A percentile compares a stretch with the other conserved stretches of the same genome.
Evolutionary conservation across 2,329 filamentous ascomycete genomes (phyloP).

Genomic region (Dothiorella sarmentorum): DNA sequence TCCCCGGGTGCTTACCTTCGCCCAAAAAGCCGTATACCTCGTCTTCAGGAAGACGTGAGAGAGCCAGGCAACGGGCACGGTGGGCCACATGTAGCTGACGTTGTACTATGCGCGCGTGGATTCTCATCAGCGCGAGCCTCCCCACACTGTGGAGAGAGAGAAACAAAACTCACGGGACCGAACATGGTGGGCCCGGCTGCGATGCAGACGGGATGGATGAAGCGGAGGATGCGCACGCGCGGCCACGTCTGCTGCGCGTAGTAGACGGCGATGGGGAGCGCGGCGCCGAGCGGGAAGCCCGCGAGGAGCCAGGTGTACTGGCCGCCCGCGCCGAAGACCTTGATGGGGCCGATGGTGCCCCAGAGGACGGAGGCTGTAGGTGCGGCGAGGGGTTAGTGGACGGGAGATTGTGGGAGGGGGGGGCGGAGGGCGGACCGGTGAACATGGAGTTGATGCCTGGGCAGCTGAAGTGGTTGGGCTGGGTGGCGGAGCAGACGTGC

Average conservation of each 20-base stretch:
- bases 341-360: conserved; percentile 68
- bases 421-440: conserved; percentile 38
- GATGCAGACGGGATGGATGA: conserved; percentile 18
- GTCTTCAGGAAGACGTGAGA: conserved; percentile 57
- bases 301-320: conserved; percentile 66
- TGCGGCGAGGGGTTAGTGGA: background rate
- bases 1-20: conserved; percentile 46
- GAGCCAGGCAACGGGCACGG: conserved; percentile 41
- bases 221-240: conserved; percentile 53
- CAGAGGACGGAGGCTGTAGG: conserved; percentile 54
- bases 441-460: conserved; percentile 62
- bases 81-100: conserved; percentile 48
- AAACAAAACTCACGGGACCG: conserved; percentile 4
- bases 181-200: conserved; percentile 18
- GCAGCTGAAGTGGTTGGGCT: conserved; percentile 49
- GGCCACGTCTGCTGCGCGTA: conserved; percentile 49
- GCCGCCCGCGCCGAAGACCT: conserved; percentile 64
- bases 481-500: conserved; percentile 54
- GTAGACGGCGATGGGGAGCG: conserved; percentile 53
- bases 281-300: conserved; percentile 47
- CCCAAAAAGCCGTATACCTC: conserved; percentile 49
- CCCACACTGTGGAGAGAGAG: background rate
- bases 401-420: background rate
- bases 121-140: background rate
- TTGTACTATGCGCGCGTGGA: conserved; percentile 39